Percentiles rank a stretch among this genome's conserved stretches.
These are phyloP conservation scores for Pterocarpus macrocarpus DNA, from an alignment of 306 rosid genomes.

Conservation along the genomic window DNA sequence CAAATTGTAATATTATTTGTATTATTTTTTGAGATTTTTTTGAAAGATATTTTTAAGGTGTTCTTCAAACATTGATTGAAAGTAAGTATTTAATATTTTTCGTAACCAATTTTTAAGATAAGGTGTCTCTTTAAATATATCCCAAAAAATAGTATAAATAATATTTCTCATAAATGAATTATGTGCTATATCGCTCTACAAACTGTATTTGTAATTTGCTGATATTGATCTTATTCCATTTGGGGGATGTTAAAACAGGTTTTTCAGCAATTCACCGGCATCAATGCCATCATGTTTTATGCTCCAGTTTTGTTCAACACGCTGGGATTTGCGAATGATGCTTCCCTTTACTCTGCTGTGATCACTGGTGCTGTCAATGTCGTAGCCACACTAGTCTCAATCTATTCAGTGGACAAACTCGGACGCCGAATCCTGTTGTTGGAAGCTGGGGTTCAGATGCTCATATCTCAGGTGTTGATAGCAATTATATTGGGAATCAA, in stretches of 20 bases:
- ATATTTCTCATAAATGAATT: too few relatives aligned
- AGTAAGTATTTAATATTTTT: too few relatives aligned
- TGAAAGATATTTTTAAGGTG: too few relatives aligned
- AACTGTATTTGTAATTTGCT: too few relatives aligned
- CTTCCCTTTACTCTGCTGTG: slow-evolving; percentile 83
- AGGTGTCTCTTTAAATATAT: too few relatives aligned
- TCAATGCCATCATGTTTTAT: slow-evolving; percentile 93
- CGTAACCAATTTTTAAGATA: too few relatives aligned
- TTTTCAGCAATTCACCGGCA: slow-evolving; percentile 91
- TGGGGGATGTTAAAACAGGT: slow-evolving; percentile 53
- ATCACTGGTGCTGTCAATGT: slow-evolving; percentile 91
- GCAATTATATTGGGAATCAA: slow-evolving; percentile 72
- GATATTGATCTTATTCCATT: too few relatives aligned
- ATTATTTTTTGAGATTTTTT: too few relatives aligned
- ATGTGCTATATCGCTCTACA: too few relatives aligned
- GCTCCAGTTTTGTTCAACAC: slow-evolving; percentile 84
- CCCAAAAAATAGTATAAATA: too few relatives aligned
- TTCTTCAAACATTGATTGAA: too few relatives aligned
- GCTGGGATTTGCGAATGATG: slow-evolving; percentile 76
- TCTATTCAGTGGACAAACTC: slow-evolving; percentile 78
- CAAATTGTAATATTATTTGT: too few relatives aligned
- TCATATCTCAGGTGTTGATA: slow-evolving; percentile 70
- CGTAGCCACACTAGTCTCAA: slow-evolving; percentile 73
- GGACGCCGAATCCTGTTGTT: slow-evolving; percentile 82
- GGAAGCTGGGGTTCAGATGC: slow-evolving; percentile 94